Conservation (phyloP, 2,329 filamentous ascomycete species). For the Aspergillus awamori region DNA sequence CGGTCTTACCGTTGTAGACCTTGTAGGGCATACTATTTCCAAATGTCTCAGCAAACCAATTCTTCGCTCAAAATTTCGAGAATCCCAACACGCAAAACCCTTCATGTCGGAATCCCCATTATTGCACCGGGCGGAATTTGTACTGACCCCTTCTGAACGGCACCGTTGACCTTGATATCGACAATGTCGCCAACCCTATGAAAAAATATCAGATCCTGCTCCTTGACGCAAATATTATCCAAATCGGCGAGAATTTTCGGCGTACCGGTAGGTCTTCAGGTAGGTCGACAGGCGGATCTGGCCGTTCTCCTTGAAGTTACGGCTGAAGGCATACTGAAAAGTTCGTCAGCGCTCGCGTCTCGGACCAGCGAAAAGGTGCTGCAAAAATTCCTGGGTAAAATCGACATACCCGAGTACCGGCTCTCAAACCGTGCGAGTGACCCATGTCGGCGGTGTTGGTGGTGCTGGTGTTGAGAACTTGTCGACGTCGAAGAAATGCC, state of each 20-base stretch:
- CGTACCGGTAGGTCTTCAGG: slow-evolving; percentile 87
- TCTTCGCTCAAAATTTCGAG: slow-evolving; percentile 17
- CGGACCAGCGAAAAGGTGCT: slow-evolving; percentile 13
- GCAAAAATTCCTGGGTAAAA: slow-evolving; percentile 6
- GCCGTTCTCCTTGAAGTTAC: slow-evolving; percentile 93
- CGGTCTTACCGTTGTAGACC: slow-evolving; percentile 99
- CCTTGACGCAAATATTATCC: slow-evolving; percentile 18
- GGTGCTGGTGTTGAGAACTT: slow-evolving; percentile 42
- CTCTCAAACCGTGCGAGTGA: slow-evolving; percentile 84
- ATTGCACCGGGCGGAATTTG: slow-evolving; percentile 27
- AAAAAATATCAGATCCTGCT: slow-evolving; percentile 50
- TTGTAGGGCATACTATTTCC: slow-evolving; percentile 89
- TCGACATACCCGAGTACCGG: slow-evolving; percentile 76
- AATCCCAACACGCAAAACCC: slow-evolving; percentile 9
- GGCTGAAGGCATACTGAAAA: slow-evolving; percentile 82
- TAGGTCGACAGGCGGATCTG: slow-evolving; percentile 93
- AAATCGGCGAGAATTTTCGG: slow-evolving; percentile 21
- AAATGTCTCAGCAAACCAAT: slow-evolving; percentile 28
- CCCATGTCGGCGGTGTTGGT: slow-evolving; percentile 70
- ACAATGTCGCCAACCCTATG: slow-evolving; percentile 93
- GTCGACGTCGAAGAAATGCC: slow-evolving; percentile 40
- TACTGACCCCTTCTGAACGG: slow-evolving; percentile 93
- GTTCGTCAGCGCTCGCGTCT: slow-evolving; percentile 33
- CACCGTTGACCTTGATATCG: slow-evolving; percentile 98
- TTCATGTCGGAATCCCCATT: slow-evolving; percentile 11